A percentile compares a stretch with the other conserved stretches of the same genome.
Conservation (phyloP, 2,329 filamentous ascomycete species). For the Rutstroemia sp. region DNA sequence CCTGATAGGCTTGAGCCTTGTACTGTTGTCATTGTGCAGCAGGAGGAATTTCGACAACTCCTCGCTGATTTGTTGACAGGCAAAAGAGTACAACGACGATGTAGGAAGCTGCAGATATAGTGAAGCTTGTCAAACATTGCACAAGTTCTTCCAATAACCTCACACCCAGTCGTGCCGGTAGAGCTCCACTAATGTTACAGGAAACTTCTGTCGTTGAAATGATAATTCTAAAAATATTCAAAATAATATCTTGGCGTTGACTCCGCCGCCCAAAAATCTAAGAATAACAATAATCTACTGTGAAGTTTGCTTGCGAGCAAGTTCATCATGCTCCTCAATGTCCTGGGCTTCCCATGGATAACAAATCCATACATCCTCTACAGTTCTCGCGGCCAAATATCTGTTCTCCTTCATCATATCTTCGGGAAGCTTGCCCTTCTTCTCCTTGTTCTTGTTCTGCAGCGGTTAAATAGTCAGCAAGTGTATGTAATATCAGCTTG, state of each 20-base stretch:
- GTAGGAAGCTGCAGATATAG: too few relatives aligned
- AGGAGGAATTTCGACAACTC: too few relatives aligned
- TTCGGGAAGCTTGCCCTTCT: conserved; percentile 79
- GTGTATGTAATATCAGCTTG: not conserved
- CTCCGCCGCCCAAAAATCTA: not conserved
- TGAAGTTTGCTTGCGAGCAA: conserved; percentile 40
- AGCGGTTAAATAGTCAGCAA: not conserved
- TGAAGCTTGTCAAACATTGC: too few relatives aligned
- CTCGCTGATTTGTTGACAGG: too few relatives aligned
- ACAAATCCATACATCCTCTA: conserved; percentile 95
- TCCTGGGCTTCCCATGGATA: conserved; percentile 97
- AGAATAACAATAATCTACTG: conserved; percentile 8
- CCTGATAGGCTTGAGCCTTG: too few relatives aligned
- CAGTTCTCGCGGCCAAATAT: conserved; percentile 82
- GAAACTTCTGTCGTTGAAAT: too few relatives aligned
- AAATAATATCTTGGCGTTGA: not conserved
- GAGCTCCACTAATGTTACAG: too few relatives aligned
- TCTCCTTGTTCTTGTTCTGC: conserved; percentile 92
- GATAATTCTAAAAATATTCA: not conserved
- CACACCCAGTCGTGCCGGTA: too few relatives aligned
- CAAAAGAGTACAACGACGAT: too few relatives aligned
- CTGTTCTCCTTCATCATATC: conserved; percentile 66
- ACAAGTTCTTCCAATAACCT: too few relatives aligned
- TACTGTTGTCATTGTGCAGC: too few relatives aligned
- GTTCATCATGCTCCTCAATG: conserved; percentile 82